A percentile compares a stretch with the other conserved stretches of the same genome.
Evolutionary conservation across 768 basidiomycete species (phyloP).

Genomic region (Boletus speciosus): DNA sequence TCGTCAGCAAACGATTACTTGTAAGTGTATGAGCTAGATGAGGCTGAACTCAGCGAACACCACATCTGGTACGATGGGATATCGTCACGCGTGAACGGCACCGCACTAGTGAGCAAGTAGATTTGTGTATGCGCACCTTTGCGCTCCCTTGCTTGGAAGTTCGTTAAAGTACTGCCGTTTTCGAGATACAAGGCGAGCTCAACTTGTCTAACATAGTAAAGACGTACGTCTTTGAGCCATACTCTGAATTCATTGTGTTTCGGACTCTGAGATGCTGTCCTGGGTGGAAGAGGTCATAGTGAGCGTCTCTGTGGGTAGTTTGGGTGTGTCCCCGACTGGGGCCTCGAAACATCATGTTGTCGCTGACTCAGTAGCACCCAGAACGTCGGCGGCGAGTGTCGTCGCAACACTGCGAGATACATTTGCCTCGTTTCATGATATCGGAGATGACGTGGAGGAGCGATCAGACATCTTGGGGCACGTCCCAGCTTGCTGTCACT

Average conservation of each 20-base stretch:
- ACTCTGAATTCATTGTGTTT: constrained; percentile 77
- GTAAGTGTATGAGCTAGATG: constrained; percentile 34
- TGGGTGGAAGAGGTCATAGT: constrained; percentile 49
- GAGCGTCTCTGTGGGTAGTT: constrained; percentile 27
- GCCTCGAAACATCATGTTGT: too few species aligned
- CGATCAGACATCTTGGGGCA: too few species aligned
- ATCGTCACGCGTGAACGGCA: too few species aligned
- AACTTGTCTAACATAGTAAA: background rate
- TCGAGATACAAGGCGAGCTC: constrained; percentile 28
- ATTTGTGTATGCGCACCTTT: background rate
- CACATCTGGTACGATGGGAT: too few species aligned
- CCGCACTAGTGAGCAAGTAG: too few species aligned
- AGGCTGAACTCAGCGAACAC: too few species aligned
- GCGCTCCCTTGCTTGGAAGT: constrained; percentile 9
- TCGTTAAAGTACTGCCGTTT: constrained; percentile 54
- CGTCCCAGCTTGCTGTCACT: too few species aligned
- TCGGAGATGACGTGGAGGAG: too few species aligned
- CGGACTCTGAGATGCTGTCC: constrained; percentile 66
- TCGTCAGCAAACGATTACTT: constrained; percentile 86
- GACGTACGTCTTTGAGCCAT: constrained; percentile 68
- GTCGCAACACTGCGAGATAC: too few species aligned
- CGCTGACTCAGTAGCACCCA: too few species aligned
- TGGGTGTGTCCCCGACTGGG: background rate
- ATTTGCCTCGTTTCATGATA: too few species aligned
- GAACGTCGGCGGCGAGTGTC: too few species aligned